Evolutionary conservation across 2,329 filamentous ascomycete genomes (phyloP).

Genomic region (Microsporum ferrugineum): DNA sequence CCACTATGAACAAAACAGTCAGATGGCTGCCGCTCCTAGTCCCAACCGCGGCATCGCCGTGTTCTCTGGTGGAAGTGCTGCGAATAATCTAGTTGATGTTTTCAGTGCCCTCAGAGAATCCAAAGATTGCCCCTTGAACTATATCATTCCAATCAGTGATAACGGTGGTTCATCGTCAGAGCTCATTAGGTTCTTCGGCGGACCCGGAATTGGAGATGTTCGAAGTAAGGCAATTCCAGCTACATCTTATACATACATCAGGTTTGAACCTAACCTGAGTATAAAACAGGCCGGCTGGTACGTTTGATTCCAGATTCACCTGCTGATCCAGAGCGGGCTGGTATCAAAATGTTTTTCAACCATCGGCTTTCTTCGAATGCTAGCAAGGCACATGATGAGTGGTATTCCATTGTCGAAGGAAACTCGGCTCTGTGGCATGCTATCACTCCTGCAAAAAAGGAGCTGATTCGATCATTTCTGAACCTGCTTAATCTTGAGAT

Average conservation of each 20-base stretch:
- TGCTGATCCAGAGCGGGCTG: slow-evolving; percentile 53
- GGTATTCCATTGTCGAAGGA: slow-evolving; percentile 80
- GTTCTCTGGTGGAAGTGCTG: slow-evolving; percentile 87
- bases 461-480: slow-evolving; percentile 65
- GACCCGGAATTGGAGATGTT: slow-evolving; percentile 72
- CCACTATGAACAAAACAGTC: not conserved
- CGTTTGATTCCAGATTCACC: slow-evolving; percentile 65
- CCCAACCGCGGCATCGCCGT: slow-evolving; percentile 55
- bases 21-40: slow-evolving; percentile 10
- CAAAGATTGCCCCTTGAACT: slow-evolving; percentile 59
- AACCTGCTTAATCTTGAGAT: slow-evolving; percentile 69
- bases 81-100: slow-evolving; percentile 85
- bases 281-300: slow-evolving; percentile 62
- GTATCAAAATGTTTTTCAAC: slow-evolving; percentile 78
- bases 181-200: slow-evolving; percentile 86
- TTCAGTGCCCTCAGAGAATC: slow-evolving; percentile 57
- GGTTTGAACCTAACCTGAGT: not conserved
- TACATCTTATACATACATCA: not conserved
- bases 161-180: slow-evolving; percentile 93
- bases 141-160: slow-evolving; percentile 90
- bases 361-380: slow-evolving; percentile 60
- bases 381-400: slow-evolving; percentile 57
- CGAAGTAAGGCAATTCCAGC: slow-evolving; percentile 44
- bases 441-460: slow-evolving; percentile 59
- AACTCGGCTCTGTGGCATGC: slow-evolving; percentile 62